A percentile compares a stretch with the other conserved stretches of the same genome.
These are phyloP conservation scores for Drosera spatulata DNA, from an alignment of 179 eudicot genomes.

Conservation along the genomic window DNA sequence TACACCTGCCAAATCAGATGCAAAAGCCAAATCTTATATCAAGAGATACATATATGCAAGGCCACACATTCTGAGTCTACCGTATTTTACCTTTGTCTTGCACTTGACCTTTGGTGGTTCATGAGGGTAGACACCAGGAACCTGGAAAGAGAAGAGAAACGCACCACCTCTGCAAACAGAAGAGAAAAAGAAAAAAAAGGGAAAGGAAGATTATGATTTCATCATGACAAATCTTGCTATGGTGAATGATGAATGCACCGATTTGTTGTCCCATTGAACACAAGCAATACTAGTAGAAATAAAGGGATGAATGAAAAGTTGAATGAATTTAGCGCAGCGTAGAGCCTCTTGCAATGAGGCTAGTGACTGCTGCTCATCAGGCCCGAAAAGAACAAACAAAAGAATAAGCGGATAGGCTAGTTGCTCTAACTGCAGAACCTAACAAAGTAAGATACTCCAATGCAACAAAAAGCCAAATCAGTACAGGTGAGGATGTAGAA, in stretches of 20 bases:
- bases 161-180: slow-evolving; percentile 48
- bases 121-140: slow-evolving; percentile 48
- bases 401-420: not conserved
- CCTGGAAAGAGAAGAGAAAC: slow-evolving; percentile 24
- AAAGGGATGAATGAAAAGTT: not conserved
- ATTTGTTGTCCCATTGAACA: not conserved
- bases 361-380: not conserved
- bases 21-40: not conserved
- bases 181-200: too few species aligned
- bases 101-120: slow-evolving; percentile 93
- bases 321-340: not conserved
- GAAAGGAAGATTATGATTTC: not conserved
- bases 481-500: too few species aligned
- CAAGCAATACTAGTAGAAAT: not conserved
- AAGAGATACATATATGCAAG: slow-evolving; percentile 1
- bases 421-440: not conserved
- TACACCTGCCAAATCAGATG: not conserved
- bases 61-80: not conserved
- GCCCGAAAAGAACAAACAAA: not conserved
- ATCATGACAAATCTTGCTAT: not conserved
- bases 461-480: not conserved
- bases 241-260: not conserved
- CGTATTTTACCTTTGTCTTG: slow-evolving; percentile 56
- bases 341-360: not conserved
- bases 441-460: not conserved